A percentile compares a stretch with the other conserved stretches of the same genome.
These are phyloP conservation scores for Penicillium sp. DNA, from an alignment of 2,329 filamentous ascomycete species.

Conservation along the genomic window DNA sequence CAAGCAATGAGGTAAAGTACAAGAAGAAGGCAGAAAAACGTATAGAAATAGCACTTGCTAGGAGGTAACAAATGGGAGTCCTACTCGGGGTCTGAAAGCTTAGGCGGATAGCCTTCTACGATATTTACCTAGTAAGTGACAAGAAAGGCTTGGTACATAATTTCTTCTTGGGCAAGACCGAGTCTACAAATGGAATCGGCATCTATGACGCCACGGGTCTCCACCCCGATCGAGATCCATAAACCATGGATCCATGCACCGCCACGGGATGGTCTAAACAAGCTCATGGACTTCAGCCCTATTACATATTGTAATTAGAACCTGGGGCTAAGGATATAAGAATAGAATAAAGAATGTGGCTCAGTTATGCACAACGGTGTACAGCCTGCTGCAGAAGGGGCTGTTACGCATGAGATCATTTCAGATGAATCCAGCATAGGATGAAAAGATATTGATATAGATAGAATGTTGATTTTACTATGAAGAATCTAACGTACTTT, in stretches of 20 bases:
- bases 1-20: no score
- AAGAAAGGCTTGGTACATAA: no score
- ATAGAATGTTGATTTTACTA: background rate
- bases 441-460: background rate
- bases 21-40: no score
- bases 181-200: no score
- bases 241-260: background rate
- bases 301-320: background rate
- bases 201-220: background rate
- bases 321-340: constrained; percentile 1
- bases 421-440: background rate
- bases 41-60: no score
- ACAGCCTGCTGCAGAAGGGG: background rate
- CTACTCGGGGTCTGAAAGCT: no score
- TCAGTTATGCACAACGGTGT: background rate
- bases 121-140: no score
- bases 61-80: no score
- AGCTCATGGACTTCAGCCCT: constrained; percentile 6
- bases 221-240: background rate
- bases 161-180: no score
- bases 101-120: no score
- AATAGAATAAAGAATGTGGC: constrained; percentile 1
- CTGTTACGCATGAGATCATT: background rate
- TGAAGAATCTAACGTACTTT: no score
- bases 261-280: constrained; percentile 2